Conservation (phyloP, 1,284 basidiomycete genomes). For the Apiotrichum porosum region DNA sequence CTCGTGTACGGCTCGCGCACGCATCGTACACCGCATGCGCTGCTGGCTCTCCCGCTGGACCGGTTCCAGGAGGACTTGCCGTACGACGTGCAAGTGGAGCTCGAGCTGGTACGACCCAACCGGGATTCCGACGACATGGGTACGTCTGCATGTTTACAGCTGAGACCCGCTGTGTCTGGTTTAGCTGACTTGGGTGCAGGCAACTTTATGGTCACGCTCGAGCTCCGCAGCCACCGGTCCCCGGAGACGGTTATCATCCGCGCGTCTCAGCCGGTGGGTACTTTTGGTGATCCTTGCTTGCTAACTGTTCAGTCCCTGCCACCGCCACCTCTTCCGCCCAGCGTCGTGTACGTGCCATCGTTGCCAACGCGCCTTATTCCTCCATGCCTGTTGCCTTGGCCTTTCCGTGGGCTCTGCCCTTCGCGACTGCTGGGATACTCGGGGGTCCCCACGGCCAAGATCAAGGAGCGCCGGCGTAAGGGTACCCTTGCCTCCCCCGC, state of each 20-base stretch:
- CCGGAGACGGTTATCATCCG: conserved; percentile 26
- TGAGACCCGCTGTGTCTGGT: no score
- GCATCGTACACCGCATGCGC: conserved; percentile 40
- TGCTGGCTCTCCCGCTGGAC: conserved; percentile 31
- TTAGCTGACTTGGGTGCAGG: no score
- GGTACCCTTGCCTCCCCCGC: conserved; percentile 27
- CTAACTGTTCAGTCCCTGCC: conserved; percentile 33
- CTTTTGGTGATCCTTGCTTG: background rate
- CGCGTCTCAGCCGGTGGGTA: conserved; percentile 43
- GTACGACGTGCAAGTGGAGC: conserved; percentile 48
- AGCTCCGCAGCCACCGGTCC: conserved; percentile 30
- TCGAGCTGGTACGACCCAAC: conserved; percentile 45
- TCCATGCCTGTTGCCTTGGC: conserved; percentile 44
- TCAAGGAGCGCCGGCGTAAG: conserved; percentile 25
- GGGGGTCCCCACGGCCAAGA: conserved; percentile 16
- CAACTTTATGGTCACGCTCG: conserved; percentile 48
- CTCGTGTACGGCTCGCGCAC: conserved; percentile 34
- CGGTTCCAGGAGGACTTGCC: conserved; percentile 44
- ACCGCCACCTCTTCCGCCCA: conserved; percentile 30
- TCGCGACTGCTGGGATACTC: conserved; percentile 37
- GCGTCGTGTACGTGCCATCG: conserved; percentile 24
- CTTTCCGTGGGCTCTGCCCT: conserved; percentile 41
- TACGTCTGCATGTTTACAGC: no score
- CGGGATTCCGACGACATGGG: conserved; percentile 32
- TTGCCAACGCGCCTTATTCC: conserved; percentile 25